A percentile compares a stretch with the other conserved stretches of the same genome.
Evolutionary conservation across 139 green algal species (phyloP).

Genomic region (Coelastrella sp.): DNA sequence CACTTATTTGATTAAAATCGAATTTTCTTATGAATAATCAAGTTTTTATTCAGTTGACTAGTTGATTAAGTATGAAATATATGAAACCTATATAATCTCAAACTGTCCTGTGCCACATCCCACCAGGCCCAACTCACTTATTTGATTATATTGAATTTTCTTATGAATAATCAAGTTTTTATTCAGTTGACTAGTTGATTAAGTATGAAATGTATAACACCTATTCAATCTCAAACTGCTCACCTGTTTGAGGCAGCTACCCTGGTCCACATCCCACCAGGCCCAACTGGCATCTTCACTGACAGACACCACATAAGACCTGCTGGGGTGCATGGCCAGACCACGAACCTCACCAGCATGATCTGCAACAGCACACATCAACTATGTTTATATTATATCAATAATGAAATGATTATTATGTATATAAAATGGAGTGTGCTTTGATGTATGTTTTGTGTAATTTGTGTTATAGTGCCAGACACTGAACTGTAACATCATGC

Average conservation of each 20-base stretch:
- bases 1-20: no score
- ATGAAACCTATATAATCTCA: not conserved
- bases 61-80: not conserved
- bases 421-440: no score
- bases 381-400: no score
- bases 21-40: no score
- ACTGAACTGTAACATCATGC: no score
- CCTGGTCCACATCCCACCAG: slow-evolving; percentile 85
- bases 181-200: not conserved
- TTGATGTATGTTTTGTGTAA: no score
- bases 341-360: slow-evolving; percentile 66
- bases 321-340: slow-evolving; percentile 81
- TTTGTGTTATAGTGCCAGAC: no score
- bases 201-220: not conserved
- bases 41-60: not conserved
- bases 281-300: slow-evolving; percentile 85
- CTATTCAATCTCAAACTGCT: not conserved
- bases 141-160: no score
- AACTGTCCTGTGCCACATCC: no score
- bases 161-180: no score
- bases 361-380: not conserved
- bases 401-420: no score
- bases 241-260: slow-evolving; percentile 81
- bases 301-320: slow-evolving; percentile 88
- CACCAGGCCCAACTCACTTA: no score